A percentile compares a stretch with the other conserved stretches of the same genome.
Conservation (phyloP, 495 filamentous ascomycete species). For the Penicillium taxi region DNA sequence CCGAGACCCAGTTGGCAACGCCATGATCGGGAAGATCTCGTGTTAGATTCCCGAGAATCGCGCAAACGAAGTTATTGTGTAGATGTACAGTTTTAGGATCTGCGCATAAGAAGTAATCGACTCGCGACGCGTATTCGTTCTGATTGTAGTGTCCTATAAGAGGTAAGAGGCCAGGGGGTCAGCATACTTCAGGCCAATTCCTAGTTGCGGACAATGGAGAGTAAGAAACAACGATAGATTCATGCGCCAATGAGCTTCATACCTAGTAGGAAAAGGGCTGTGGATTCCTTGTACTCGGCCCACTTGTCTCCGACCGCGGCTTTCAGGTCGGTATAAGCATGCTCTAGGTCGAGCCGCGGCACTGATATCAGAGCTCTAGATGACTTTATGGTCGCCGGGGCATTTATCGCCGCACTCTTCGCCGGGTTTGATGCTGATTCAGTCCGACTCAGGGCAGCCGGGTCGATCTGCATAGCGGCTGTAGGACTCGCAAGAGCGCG, state of each 20-base stretch:
- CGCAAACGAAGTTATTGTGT: slow-evolving; percentile 84
- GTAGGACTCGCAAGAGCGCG: slow-evolving; percentile 34
- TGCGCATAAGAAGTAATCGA: slow-evolving; percentile 63
- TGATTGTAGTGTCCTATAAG: slow-evolving; percentile 71
- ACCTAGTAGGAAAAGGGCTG: slow-evolving; percentile 77
- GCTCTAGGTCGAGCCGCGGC: slow-evolving; percentile 84
- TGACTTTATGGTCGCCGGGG: slow-evolving; percentile 45
- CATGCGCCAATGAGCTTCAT: slow-evolving; percentile 23
- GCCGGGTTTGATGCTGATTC: slow-evolving; percentile 52
- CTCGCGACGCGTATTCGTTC: slow-evolving; percentile 67
- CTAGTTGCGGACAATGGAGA: slow-evolving; percentile 1
- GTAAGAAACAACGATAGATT: background rate
- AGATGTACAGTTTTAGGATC: slow-evolving; percentile 67
- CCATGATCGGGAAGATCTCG: slow-evolving; percentile 87
- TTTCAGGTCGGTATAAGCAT: slow-evolving; percentile 81
- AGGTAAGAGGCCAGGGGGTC: slow-evolving; percentile 12
- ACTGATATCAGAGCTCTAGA: slow-evolving; percentile 56
- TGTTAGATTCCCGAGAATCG: slow-evolving; percentile 77
- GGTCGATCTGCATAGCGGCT: slow-evolving; percentile 81
- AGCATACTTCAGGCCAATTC: slow-evolving; percentile 13
- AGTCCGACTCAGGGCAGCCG: slow-evolving; percentile 69
- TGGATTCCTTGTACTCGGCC: slow-evolving; percentile 78
- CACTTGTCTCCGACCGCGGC: slow-evolving; percentile 75
- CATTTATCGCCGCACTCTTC: slow-evolving; percentile 53
- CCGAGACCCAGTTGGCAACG: slow-evolving; percentile 90